Evolutionary conservation across 2,329 filamentous ascomycete species (phyloP), one percentile per base, ranked within the genome.

Genomic region (Penicillium sp.): DNA sequence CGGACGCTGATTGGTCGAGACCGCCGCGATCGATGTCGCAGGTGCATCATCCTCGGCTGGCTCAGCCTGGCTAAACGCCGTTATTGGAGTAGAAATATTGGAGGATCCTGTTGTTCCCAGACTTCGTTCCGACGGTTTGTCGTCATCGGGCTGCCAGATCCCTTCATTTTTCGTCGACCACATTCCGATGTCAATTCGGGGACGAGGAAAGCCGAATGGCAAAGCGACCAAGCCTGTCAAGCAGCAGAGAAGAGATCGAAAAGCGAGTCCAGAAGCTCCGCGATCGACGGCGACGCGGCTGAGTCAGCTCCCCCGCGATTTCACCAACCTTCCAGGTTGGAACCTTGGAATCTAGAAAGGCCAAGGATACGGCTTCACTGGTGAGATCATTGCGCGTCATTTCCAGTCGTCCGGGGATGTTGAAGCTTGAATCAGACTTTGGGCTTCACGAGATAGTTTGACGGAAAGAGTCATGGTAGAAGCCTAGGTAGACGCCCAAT

Each of bases 301-400:
- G 27, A 25, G 30, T 33, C 14, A n/a, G 30, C 17, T 16, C 47
- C 37, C 46, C 46, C 47, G 47, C 48, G 48, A 51, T 49, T 47
- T 36, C 10, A 13, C 25, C 11, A 23, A n/a, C n/a, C n/a, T n/a
- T n/a, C n/a, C n/a, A 11, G 21, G 21, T 23, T 6, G 14, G 14
- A 27, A 27, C 25, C 25, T 27, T 27, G 25, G n/a, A n/a, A n/a
- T 27, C 11, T n/a, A 13, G 25, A 7, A 11, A 23, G 11, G 5
- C 4, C 6, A 27, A 7, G 11, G 25, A 27, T n/a, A n/a, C 20
- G 19, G 14, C 23, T 33, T 34, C 21, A 23, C 28, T 47, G 35
- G 41, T 54, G 51, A 54, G 50, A 48, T 54, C 51, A 54, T 54
- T 40, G 35, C 36, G 41, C 51, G 51, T 54, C 51, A 54, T 53